Base-by-base conservation (phyloP, 2,329 filamentous ascomycete genomes). In the Aspergillus quadricinctus region DNA sequence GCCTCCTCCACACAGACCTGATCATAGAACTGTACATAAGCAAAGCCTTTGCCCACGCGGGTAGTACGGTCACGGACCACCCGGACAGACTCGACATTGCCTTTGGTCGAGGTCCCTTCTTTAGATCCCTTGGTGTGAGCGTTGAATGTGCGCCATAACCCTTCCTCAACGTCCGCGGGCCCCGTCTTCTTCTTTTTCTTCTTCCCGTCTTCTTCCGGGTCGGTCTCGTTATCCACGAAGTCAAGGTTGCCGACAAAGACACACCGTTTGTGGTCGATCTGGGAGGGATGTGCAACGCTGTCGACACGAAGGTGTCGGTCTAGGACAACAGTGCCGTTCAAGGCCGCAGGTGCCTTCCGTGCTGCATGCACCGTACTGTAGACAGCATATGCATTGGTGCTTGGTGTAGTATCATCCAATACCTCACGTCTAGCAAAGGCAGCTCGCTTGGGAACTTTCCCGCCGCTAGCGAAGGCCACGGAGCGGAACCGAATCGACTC, bases 171-270 rank as follows among this genome's bases (percentile, higher is more conserved):
- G 73, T 97, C 93, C 40, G 89, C 86, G 1, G 92, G 89, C 8
- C 84, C 80, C 69, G 88, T 90, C 63, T 85, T 85, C 75, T 89
- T 90, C 69, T 90, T 89, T 67, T 87, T 83, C 51, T 85, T 84
- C 43, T 83, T 85, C 35, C 86, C 81, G 50, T 83, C 77, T 19
- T 76, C 76, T 48, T 80, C 83, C 23, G 89, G 75, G 51, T 88
- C 80, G 41, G 84, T 89, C 76, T 97, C 92, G 63, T 97, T 91
- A 67, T 97, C 93, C 17, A 99, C 90, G 67, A 99, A 99, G 50
- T 91, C 92, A 1, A 99, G 82, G 69, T 99, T 99, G 49, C 94
- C 94, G 27, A 99, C 90, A 69, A 99, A 99, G 17, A 99, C 87
- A 73, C 94, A 99, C 54, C 92, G 88, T 57, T 88, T 87, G 73